These are phyloP conservation scores for Colletotrichum limetticola DNA, from an alignment of 2,329 filamentous ascomycete species.

Conservation along the genomic window DNA sequence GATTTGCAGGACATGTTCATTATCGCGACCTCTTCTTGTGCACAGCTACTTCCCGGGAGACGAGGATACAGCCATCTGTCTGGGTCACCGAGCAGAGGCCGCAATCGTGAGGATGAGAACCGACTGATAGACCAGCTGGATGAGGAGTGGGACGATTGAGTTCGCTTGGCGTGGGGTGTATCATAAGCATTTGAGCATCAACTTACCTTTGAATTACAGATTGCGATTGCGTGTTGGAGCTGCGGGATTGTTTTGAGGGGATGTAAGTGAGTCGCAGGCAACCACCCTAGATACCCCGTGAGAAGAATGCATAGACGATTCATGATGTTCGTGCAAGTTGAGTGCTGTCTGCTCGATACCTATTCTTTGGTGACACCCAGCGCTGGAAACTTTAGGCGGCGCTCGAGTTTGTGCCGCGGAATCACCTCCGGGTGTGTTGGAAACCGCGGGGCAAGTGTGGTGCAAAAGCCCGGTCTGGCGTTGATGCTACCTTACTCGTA, in stretches of 20 bases:
- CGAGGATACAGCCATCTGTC: conserved; percentile 76
- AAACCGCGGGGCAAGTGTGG: background rate
- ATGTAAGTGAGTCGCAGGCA: conserved; percentile 31
- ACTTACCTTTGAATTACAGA: background rate
- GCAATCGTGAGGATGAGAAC: conserved; percentile 84
- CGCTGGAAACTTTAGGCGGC: background rate
- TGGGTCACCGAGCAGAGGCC: conserved; percentile 60
- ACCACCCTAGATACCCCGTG: conserved; percentile 30
- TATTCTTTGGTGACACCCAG: background rate
- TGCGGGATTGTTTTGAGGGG: background rate
- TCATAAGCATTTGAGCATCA: background rate
- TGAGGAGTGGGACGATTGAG: conserved; percentile 91
- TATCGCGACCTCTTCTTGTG: conserved; percentile 76
- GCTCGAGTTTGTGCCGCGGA: background rate
- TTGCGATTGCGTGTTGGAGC: conserved; percentile 4
- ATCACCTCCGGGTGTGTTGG: background rate
- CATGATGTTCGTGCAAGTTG: background rate
- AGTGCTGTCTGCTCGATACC: background rate
- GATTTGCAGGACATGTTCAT: conserved; percentile 69
- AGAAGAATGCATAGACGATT: conserved; percentile 30
- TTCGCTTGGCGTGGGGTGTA: background rate
- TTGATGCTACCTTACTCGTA: background rate
- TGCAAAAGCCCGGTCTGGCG: background rate
- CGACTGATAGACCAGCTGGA: conserved; percentile 94
- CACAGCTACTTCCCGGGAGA: conserved; percentile 71